Conservation (phyloP, 805 yeast genomes). For the Candida caryicola region DNA sequence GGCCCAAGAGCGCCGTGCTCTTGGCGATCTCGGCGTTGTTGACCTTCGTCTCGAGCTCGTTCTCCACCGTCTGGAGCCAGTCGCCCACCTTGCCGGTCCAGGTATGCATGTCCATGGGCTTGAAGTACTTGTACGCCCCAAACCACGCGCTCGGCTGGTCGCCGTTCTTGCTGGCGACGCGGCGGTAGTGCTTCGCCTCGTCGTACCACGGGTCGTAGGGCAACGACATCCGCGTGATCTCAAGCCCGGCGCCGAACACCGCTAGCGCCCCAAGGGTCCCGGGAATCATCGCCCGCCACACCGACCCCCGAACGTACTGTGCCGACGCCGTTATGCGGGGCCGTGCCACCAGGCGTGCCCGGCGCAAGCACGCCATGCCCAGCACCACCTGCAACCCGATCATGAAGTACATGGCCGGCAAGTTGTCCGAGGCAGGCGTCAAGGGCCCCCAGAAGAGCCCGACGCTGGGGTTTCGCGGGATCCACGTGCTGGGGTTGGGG, state of each 20-base stretch:
- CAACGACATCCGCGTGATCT: slow-evolving; percentile 46
- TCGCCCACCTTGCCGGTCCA: slow-evolving; percentile 28
- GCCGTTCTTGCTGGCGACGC: slow-evolving; percentile 47
- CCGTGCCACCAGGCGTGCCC: slow-evolving; percentile 16
- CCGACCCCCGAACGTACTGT: slow-evolving; percentile 6
- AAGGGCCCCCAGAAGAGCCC: slow-evolving; percentile 58
- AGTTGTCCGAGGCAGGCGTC: slow-evolving; percentile 69
- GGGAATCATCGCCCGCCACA: slow-evolving; percentile 11
- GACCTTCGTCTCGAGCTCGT: background rate
- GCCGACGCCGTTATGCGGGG: slow-evolving; percentile 4
- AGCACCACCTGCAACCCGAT: slow-evolving; percentile 51
- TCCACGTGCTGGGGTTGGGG: slow-evolving; percentile 16
- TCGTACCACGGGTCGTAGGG: slow-evolving; percentile 69
- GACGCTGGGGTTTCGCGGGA: slow-evolving; percentile 14
- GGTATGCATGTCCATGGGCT: slow-evolving; percentile 47
- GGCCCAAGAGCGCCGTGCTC: slow-evolving; percentile 6
- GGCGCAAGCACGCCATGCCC: slow-evolving; percentile 36
- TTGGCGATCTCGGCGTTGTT: background rate
- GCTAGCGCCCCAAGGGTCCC: slow-evolving; percentile 42
- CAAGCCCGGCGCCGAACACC: slow-evolving; percentile 56
- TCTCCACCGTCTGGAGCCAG: slow-evolving; percentile 8
- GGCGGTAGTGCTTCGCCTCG: slow-evolving; percentile 57
- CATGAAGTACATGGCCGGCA: slow-evolving; percentile 49
- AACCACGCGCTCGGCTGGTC: slow-evolving; percentile 57
- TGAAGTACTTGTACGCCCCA: slow-evolving; percentile 56